Evolutionary conservation across 2,329 filamentous ascomycete species (phyloP).

Genomic region (Dryadomyces quercivorus): DNA sequence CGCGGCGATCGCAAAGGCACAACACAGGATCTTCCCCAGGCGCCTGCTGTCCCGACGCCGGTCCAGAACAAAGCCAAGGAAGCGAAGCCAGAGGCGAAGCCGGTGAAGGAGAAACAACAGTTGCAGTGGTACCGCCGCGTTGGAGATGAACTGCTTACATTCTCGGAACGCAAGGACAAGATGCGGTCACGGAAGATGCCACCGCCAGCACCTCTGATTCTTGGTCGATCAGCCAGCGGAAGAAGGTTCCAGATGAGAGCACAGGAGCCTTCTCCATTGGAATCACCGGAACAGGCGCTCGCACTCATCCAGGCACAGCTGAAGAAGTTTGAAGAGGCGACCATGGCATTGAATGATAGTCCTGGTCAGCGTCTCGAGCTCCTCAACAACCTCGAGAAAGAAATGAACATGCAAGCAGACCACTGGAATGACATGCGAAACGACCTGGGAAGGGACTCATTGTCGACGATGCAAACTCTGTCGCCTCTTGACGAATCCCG

Average conservation of each 20-base stretch:
- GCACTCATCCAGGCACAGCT: slow-evolving; percentile 40
- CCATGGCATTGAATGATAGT: slow-evolving; percentile 21
- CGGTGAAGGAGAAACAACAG: not conserved
- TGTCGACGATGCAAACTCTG: slow-evolving; percentile 30
- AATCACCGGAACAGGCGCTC: slow-evolving; percentile 37
- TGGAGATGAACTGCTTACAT: slow-evolving; percentile 45
- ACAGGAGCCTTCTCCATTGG: slow-evolving; percentile 38
- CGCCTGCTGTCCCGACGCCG: not conserved
- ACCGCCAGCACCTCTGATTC: slow-evolving; percentile 42
- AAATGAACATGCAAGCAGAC: slow-evolving; percentile 48
- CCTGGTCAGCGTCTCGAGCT: slow-evolving; percentile 33
- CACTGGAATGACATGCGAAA: slow-evolving; percentile 48
- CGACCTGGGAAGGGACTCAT: slow-evolving; percentile 36
- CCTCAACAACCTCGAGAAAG: slow-evolving; percentile 46
- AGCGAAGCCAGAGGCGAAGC: not conserved
- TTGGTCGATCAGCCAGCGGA: slow-evolving; percentile 29
- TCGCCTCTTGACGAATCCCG: slow-evolving; percentile 21
- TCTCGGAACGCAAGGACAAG: slow-evolving; percentile 39
- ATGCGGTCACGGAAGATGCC: slow-evolving; percentile 37
- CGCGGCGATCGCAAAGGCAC: slow-evolving; percentile 12
- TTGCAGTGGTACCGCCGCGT: slow-evolving; percentile 41
- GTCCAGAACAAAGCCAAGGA: not conserved
- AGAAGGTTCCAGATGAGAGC: slow-evolving; percentile 31
- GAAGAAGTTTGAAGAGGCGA: slow-evolving; percentile 31
- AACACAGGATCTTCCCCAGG: not conserved